A percentile compares a stretch with the other conserved stretches of the same genome.
Evolutionary conservation across 768 basidiomycete species (phyloP).

Genomic region (Pulveroboletus sp.): DNA sequence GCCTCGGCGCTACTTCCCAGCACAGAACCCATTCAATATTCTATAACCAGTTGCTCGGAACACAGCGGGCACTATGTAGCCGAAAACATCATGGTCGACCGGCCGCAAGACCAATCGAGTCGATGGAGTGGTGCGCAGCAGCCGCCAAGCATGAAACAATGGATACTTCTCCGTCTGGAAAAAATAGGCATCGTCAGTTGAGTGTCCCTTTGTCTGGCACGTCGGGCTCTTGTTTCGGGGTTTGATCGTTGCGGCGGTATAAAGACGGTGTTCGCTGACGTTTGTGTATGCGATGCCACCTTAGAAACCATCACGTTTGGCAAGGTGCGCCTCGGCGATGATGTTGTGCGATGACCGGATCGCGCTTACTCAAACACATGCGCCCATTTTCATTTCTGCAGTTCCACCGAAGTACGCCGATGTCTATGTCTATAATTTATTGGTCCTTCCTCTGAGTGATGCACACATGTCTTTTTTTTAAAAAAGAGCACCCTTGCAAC

Average conservation of each 20-base stretch:
- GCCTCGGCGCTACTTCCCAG: slow-evolving; percentile 5
- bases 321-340: slow-evolving; percentile 47
- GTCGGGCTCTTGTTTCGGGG: not conserved
- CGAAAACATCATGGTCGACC: slow-evolving; percentile 64
- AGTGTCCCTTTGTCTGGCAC: slow-evolving; percentile 23
- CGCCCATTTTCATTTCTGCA: not conserved
- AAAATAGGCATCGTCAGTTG: slow-evolving; percentile 61
- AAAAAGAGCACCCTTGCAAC: slow-evolving; percentile 81
- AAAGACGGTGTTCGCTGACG: slow-evolving; percentile 1
- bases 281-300: not conserved
- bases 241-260: not conserved
- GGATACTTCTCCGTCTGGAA: slow-evolving; percentile 66
- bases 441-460: slow-evolving; percentile 1
- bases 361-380: not conserved
- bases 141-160: slow-evolving; percentile 53
- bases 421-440: not conserved
- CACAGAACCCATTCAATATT: slow-evolving; percentile 38
- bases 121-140: slow-evolving; percentile 73
- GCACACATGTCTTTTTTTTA: not conserved
- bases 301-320: slow-evolving; percentile 75
- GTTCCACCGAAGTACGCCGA: slow-evolving; percentile 27
- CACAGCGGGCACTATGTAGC: slow-evolving; percentile 67
- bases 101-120: slow-evolving; percentile 58
- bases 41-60: slow-evolving; percentile 58
- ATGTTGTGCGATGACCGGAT: not conserved